phyloP scores from a whole-genome alignment of 768 basidiomycete species.

The Hydnomerulius pinastri region DNA sequence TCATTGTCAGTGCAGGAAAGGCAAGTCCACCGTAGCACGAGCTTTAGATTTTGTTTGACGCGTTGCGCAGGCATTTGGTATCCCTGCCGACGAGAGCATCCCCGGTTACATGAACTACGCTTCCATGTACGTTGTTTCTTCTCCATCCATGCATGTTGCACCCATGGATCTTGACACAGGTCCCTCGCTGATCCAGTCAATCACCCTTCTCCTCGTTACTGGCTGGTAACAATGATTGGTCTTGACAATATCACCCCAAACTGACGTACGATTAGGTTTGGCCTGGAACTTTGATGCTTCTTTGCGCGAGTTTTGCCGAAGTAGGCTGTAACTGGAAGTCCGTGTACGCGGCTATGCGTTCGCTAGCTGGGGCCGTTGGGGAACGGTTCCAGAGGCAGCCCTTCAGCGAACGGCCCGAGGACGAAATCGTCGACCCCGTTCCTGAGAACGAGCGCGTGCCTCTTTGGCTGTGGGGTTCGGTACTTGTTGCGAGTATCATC shows the following conservation, averaged over 20 bases:
- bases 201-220: slow-evolving; percentile 56
- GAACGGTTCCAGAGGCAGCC: slow-evolving; percentile 6
- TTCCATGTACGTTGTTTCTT: slow-evolving; percentile 11
- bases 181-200: slow-evolving; percentile 47
- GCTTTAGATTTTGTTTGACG: neutral
- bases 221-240: slow-evolving; percentile 37
- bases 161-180: slow-evolving; percentile 10
- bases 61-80: slow-evolving; percentile 17
- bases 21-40: neutral
- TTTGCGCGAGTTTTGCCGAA: slow-evolving; percentile 45
- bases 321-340: slow-evolving; percentile 28
- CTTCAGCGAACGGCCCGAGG: slow-evolving; percentile 16
- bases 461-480: slow-evolving; percentile 52
- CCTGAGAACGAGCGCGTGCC: slow-evolving; percentile 59
- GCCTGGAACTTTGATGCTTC: slow-evolving; percentile 45
- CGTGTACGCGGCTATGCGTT: slow-evolving; percentile 9
- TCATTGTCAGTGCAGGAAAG: slow-evolving; percentile 50
- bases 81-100: slow-evolving; percentile 6
- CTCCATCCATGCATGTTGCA: neutral
- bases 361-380: slow-evolving; percentile 2
- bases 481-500: slow-evolving; percentile 49
- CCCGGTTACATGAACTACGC: slow-evolving; percentile 28
- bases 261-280: slow-evolving; percentile 19
- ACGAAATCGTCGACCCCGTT: slow-evolving; percentile 53
- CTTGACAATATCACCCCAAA: neutral